Evolutionary conservation across 345 rosid genomes (phyloP), one percentile per base, ranked within the genome.

Genomic region (Zanthoxylum bungeanum): DNA sequence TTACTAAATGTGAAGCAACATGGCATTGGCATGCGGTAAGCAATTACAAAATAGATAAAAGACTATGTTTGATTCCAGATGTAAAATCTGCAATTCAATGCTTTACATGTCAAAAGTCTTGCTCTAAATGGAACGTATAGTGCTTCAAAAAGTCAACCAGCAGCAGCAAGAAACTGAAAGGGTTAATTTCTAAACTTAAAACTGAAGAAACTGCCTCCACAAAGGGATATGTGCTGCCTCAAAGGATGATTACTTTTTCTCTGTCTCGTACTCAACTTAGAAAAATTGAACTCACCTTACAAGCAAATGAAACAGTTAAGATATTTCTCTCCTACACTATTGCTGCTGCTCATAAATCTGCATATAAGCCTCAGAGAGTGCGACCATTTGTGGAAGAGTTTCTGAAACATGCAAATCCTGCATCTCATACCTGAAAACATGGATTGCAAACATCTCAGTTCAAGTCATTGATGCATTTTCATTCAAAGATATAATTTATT

Each of bases 381-480:
- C 96, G 52, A 96, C 99, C 96, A 96, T 96, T 60, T 96, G 99
- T 44, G 99, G 94, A 76, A 96, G 94, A 9, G 97, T 91, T 76
- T 96, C 99, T 0, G 96, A 92, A 64, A 96, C 98, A 61, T 89
- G 98, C 60, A 96, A 73, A 87, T 96, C 98, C 82, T 96, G 99
- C 93, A 95, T 95, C 85, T 93, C 98, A 56, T 93, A 95, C 98
- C 98, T 96, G 87, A 52, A 78, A 76, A 39, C 53, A 12, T 22
- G 50, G 57, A 60, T 33, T 37, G 49, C 57, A 40, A 28, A 47
- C 30, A 17, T 33, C 30, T 62, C 10, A 46, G 40, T 55, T 19
- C 21, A 31, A 47, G 31, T 21, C 24, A 49, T 4, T 37, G 30
- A 7, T 39, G 36, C 70, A 49, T 22, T 55, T 55, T 42, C 12